Evolutionary conservation across 495 filamentous ascomycete species (phyloP), one percentile per base, ranked within the genome.

Genomic region (Xylaria curta): DNA sequence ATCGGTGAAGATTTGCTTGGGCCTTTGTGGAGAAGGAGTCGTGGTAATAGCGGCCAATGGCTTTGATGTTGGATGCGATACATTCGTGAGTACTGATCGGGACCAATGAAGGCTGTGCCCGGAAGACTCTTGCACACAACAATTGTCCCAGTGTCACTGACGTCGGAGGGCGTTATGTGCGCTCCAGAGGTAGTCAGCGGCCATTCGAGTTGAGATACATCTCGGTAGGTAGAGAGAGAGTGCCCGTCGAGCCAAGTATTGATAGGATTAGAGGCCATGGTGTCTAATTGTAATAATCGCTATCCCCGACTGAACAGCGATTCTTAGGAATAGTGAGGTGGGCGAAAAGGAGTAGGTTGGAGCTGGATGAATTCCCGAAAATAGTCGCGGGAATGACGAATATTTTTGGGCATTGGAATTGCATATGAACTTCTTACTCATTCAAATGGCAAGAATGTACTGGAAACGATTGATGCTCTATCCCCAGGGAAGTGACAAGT

Each of bases 81-180:
- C 24, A 36, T 36, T 17, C 60, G 69, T 7, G 31, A 65, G 36
- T 65, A 24, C 38, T 56, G 46, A 28, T 71, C 61, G 1, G 61
- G 46, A 9, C 69, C 69, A 10, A 71, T 17, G 26, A 64, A 71
- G 6, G 61, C 69, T 19, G 9, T 24, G 33, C 60, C 26, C 10
- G 61, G 69, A 58, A 58, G 60, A 17, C 69, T 71, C 61, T 56
- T 71, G 51, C 69, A 58, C 12, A 44, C 49, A 7, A 58, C 15
- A n/a, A 54, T 28, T 9, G 13, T 33, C 36, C 61, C 61, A 13
- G 13, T 65, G 5, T 40, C 10, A 17, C 44, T 58, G 33, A 71
- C 33, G 4, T 31, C 13, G 38, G 60, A 64, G 15, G 53, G 26
- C 0, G 9, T 51, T 19, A 24, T 15, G 13, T 54, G 31, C 42